A percentile compares a stretch with the other conserved stretches of the same genome.
Evolutionary conservation across 306 rosid genomes (phyloP).

Genomic region (Cicer chorassanicum): DNA sequence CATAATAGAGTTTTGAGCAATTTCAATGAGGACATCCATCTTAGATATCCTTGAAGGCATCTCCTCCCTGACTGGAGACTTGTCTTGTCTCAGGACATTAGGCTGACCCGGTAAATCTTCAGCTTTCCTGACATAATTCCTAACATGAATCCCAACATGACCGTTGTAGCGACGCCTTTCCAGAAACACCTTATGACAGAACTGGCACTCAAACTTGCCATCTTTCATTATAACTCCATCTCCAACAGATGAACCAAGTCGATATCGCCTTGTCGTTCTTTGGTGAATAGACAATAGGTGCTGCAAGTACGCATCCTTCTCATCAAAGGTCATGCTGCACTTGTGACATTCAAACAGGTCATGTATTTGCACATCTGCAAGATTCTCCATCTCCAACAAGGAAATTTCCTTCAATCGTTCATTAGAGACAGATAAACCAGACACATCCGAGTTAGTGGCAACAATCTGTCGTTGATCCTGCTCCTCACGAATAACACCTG

Average conservation of each 20-base stretch:
- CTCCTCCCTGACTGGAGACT: conserved; percentile 61
- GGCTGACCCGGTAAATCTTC: conserved; percentile 63
- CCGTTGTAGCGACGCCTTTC: conserved; percentile 91
- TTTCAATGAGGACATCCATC: conserved; percentile 90
- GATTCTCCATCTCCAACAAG: conserved; percentile 66
- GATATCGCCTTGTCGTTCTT: conserved; percentile 80
- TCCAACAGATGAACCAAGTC: conserved; percentile 88
- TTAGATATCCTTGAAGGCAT: conserved; percentile 65
- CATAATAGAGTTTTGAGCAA: conserved; percentile 83
- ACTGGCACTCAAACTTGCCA: conserved; percentile 93
- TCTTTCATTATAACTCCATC: conserved; percentile 91
- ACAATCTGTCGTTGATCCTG: conserved; percentile 51
- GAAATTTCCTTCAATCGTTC: conserved; percentile 57
- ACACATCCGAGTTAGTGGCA: conserved; percentile 44
- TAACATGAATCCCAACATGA: conserved; percentile 91
- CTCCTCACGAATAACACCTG: conserved; percentile 51
- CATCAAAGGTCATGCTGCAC: conserved; percentile 73
- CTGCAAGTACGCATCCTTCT: conserved; percentile 81
- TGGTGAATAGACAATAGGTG: conserved; percentile 80
- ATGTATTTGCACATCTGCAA: conserved; percentile 79
- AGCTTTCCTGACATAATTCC: conserved; percentile 74
- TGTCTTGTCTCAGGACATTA: conserved; percentile 43
- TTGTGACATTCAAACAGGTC: conserved; percentile 88
- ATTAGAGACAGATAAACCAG: conserved; percentile 44
- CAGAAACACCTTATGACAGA: conserved; percentile 82